Evolutionary conservation across 1,284 basidiomycete species (phyloP), one percentile per base, ranked within the genome.

Genomic region (Ustilago bromivora): DNA sequence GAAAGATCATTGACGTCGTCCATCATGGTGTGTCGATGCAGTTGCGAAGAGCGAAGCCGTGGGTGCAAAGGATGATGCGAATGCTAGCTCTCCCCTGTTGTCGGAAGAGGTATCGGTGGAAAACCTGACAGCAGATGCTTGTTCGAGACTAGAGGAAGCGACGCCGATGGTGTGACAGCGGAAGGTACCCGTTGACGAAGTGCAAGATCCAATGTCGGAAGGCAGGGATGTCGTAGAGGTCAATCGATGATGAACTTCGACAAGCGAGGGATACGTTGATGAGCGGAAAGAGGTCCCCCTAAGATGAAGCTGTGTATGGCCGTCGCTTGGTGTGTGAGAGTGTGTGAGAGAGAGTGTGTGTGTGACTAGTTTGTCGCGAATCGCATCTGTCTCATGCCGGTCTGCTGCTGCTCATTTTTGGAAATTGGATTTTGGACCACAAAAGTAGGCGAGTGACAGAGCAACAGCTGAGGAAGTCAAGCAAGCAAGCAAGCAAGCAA

Each of bases 1-100:
- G 53, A 59, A 13, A 65, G 65, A 49, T 78, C 72, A 32, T 77
- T 54, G 41, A 58, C 68, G 62, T 68, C 76, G 54, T 82, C 80
- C 78, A 82, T 78, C 62, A 52, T 78, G 49, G 23, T 17, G 15
- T 23, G n/a, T 23, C 11, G 6, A 19, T 23, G 40, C 40, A 11
- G 15, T 46, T 46, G n/a, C n/a, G 4, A 6, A 15, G 15, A 19
- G n/a, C 11, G 43, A 46, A 19, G 43, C 17, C 15, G 49, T 31
- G 28, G 12, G 8, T 51, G 49, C 10, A 51, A 13, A 51, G 23
- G 15, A 51, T 28, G n/a, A 19, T 19, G 43, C n/a, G 6, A 8
- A 46, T 19, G 43, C 43, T 46, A 46, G 43, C 43, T 46, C 17
- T 46, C n/a, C 43, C n/a, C 43, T 46, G 7, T 15, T 11, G 43